phyloP scores from a whole-genome alignment of 2,329 filamentous ascomycete genomes.

The Fusarium euwallaceae region DNA sequence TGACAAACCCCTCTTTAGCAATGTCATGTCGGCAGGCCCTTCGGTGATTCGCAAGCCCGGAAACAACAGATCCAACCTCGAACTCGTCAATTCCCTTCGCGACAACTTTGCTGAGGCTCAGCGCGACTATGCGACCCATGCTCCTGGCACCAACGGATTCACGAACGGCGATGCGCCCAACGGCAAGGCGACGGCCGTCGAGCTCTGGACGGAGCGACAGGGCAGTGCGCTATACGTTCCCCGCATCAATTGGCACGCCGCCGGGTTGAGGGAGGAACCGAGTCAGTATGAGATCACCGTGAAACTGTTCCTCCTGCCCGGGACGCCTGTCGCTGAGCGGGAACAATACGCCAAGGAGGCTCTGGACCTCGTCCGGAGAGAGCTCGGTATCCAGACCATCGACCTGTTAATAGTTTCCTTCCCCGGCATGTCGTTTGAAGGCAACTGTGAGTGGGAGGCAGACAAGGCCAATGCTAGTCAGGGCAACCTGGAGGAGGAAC shows the following conservation, averaged over 20 bases:
- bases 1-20: slow-evolving; percentile 61
- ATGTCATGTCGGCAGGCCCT: slow-evolving; percentile 87
- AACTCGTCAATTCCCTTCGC: slow-evolving; percentile 89
- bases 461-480: slow-evolving; percentile 72
- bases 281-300: slow-evolving; percentile 93
- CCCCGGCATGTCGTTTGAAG: slow-evolving; percentile 92
- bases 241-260: slow-evolving; percentile 77
- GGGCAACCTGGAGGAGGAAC: slow-evolving; percentile 75
- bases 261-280: slow-evolving; percentile 83
- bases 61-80: slow-evolving; percentile 86
- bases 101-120: slow-evolving; percentile 84
- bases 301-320: slow-evolving; percentile 92
- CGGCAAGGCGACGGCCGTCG: slow-evolving; percentile 43
- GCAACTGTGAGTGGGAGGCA: slow-evolving; percentile 86
- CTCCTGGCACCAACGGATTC: slow-evolving; percentile 50
- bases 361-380: slow-evolving; percentile 82
- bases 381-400: slow-evolving; percentile 80
- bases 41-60: slow-evolving; percentile 85
- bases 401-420: slow-evolving; percentile 95
- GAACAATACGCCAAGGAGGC: slow-evolving; percentile 82
- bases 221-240: slow-evolving; percentile 79
- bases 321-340: slow-evolving; percentile 73
- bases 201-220: slow-evolving; percentile 77
- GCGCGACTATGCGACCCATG: slow-evolving; percentile 64
- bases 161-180: slow-evolving; percentile 47